phyloP scores from a whole-genome alignment of 371 early-diverging fungal genomes.

The Dinochytrium kinnereticum region DNA sequence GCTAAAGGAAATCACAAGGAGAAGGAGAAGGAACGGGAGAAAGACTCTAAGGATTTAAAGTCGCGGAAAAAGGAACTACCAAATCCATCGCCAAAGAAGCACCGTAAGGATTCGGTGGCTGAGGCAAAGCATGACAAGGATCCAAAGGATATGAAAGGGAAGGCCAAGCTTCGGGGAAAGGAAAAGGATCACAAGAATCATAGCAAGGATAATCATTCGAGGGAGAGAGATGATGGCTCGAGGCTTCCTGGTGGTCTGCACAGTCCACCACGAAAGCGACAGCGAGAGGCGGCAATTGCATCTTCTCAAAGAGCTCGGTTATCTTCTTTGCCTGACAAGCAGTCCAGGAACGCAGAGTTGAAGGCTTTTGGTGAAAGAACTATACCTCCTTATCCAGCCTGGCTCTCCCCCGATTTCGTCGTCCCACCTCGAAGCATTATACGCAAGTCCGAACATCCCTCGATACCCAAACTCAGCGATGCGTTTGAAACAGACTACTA shows the following conservation, averaged over 20 bases:
- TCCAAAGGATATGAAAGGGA: not conserved
- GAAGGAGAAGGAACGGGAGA: constrained; percentile 11
- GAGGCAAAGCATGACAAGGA: constrained; percentile 21
- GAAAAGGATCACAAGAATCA: constrained; percentile 6
- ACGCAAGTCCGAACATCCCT: not conserved
- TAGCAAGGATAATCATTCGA: not conserved
- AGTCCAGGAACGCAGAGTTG: not conserved
- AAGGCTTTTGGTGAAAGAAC: not conserved
- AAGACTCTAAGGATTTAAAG: not conserved
- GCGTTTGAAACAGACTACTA: constrained; percentile 32
- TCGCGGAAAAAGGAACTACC: constrained; percentile 6
- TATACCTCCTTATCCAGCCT: not conserved
- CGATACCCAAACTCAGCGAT: not conserved
- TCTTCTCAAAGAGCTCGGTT: not conserved
- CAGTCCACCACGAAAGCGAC: constrained; percentile 25
- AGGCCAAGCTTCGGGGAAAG: constrained; percentile 3
- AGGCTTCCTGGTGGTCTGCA: not conserved
- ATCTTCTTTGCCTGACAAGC: not conserved
- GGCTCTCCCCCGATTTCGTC: not conserved
- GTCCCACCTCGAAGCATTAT: not conserved
- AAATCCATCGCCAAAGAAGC: constrained; percentile 24
- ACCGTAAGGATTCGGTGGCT: constrained; percentile 1
- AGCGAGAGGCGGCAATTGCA: not conserved
- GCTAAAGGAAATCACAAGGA: not conserved
- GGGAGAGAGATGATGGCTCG: not conserved